Conservation (phyloP, 768 basidiomycete genomes). For the Russula lepida region DNA sequence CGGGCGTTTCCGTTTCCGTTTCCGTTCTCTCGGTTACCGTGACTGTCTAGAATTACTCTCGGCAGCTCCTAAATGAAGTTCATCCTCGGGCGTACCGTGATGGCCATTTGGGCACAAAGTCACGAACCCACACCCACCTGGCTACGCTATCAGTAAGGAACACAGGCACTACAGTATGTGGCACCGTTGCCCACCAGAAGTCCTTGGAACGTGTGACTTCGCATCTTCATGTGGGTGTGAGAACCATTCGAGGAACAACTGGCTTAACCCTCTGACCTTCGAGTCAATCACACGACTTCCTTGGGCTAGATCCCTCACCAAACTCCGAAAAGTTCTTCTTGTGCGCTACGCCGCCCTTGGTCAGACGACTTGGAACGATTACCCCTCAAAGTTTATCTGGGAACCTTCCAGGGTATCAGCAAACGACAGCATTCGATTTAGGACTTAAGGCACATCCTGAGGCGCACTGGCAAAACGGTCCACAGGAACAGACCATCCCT, state of each 20-base stretch:
- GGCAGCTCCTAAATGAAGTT: too few species aligned
- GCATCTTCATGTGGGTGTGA: not conserved
- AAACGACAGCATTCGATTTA: not conserved
- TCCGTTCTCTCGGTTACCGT: not conserved
- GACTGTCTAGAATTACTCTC: too few species aligned
- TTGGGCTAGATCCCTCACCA: not conserved
- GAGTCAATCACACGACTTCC: not conserved
- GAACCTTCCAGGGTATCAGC: not conserved
- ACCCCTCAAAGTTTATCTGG: not conserved
- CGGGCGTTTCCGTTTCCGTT: too few species aligned
- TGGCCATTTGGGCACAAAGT: too few species aligned
- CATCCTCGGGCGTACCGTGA: too few species aligned
- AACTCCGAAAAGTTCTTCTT: not conserved
- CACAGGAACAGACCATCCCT: not conserved
- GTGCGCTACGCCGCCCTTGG: not conserved
- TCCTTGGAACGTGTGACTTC: not conserved
- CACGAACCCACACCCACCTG: not conserved
- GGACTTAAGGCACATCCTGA: not conserved
- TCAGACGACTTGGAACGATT: not conserved
- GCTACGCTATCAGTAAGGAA: not conserved
- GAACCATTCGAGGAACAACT: not conserved
- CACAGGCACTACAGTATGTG: not conserved
- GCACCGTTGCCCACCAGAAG: not conserved
- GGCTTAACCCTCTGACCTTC: slow-evolving; percentile 4
- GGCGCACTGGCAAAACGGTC: not conserved